phyloP scores from a whole-genome alignment of 371 early-diverging fungal genomes.

The Coemansia sp. region DNA sequence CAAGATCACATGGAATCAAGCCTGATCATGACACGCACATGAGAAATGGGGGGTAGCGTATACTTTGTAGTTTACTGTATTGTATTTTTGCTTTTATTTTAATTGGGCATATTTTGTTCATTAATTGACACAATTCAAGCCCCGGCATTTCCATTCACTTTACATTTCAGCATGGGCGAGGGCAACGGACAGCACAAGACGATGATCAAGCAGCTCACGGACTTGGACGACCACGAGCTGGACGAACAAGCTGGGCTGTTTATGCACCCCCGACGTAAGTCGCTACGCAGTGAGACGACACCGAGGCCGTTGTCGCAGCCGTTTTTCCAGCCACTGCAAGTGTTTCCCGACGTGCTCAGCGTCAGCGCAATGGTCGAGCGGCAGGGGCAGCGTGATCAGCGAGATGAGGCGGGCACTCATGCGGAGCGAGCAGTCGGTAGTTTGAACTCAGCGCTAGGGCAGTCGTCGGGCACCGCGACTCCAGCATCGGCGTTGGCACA shows the following conservation, averaged over 20 bases:
- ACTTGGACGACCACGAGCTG: conserved; percentile 51
- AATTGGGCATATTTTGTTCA: neutral
- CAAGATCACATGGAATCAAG: neutral
- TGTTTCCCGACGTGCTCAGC: conserved; percentile 51
- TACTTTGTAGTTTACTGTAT: neutral
- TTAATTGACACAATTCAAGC: neutral
- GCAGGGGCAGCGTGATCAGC: conserved; percentile 41
- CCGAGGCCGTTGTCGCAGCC: conserved; percentile 49
- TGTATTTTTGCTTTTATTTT: neutral
- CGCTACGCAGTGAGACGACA: conserved; percentile 36
- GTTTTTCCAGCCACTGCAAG: conserved; percentile 51
- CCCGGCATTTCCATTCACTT: neutral
- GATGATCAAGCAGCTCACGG: conserved; percentile 53
- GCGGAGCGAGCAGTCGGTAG: neutral
- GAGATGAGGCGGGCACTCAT: conserved; percentile 1
- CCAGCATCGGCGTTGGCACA: conserved; percentile 20
- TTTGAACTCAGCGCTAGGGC: neutral
- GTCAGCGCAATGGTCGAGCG: conserved; percentile 52
- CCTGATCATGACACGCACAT: neutral
- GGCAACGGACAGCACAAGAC: conserved; percentile 49
- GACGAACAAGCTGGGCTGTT: conserved; percentile 53
- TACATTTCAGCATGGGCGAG: conserved; percentile 28
- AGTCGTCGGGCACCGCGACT: conserved; percentile 8
- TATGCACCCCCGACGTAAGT: conserved; percentile 50
- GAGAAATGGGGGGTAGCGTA: neutral